Conservation (phyloP, 1,284 basidiomycete species). For the Microbotryomycetes sp. region DNA sequence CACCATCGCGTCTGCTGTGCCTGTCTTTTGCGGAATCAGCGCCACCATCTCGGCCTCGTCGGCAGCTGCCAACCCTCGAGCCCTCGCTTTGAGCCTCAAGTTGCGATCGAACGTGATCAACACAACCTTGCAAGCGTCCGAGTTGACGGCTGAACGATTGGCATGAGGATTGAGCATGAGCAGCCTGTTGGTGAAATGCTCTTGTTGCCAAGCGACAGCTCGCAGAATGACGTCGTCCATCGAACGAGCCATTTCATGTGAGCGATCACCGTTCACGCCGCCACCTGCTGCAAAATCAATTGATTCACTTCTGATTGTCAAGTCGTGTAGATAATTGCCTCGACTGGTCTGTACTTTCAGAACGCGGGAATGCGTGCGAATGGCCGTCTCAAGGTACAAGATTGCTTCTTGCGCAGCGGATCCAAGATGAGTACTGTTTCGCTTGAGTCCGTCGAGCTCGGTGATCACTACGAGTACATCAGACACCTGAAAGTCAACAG, state of each 20-base stretch:
- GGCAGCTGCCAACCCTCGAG: constrained; percentile 67
- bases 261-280: constrained; percentile 41
- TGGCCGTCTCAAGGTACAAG: constrained; percentile 61
- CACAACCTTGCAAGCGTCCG: constrained; percentile 64
- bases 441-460: constrained; percentile 83
- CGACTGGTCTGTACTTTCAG: constrained; percentile 92
- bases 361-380: constrained; percentile 64
- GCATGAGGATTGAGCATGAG: constrained; percentile 52
- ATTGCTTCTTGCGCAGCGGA: constrained; percentile 60
- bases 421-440: constrained; percentile 49
- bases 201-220: constrained; percentile 83
- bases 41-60: constrained; percentile 45
- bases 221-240: constrained; percentile 95
- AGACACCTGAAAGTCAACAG: neutral
- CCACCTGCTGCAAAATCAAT: constrained; percentile 56
- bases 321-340: constrained; percentile 83
- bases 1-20: too few species aligned
- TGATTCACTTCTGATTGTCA: constrained; percentile 77
- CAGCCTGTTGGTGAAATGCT: constrained; percentile 83
- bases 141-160: constrained; percentile 22
- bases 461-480: constrained; percentile 59
- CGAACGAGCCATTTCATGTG: constrained; percentile 56
- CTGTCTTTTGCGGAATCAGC: constrained; percentile 5
- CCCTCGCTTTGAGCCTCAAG: constrained; percentile 78
- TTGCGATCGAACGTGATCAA: constrained; percentile 78